Evolutionary conservation across 2,329 filamentous ascomycete genomes (phyloP).

Genomic region (Cladophialophora carrionii): DNA sequence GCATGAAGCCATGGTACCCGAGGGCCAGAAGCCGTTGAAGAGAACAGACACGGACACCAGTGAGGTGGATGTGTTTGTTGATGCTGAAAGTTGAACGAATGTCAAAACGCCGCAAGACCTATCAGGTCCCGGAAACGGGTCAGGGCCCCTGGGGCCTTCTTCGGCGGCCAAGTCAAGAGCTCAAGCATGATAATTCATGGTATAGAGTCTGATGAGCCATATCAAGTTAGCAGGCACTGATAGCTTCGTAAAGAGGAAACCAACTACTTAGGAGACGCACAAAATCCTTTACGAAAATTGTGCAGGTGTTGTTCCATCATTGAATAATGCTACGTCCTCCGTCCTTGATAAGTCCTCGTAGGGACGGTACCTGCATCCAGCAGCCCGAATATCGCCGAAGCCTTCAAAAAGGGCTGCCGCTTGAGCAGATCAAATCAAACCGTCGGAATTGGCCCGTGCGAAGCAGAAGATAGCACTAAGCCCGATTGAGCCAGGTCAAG

Average conservation of each 20-base stretch:
- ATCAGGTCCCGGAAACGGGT: constrained; percentile 5
- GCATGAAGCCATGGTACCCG: constrained; percentile 37
- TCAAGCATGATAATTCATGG: not conserved
- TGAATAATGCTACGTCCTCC: not conserved
- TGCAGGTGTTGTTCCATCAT: not conserved
- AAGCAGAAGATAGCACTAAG: not conserved
- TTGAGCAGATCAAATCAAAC: constrained; percentile 13
- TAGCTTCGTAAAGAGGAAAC: not conserved
- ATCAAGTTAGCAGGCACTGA: constrained; percentile 1
- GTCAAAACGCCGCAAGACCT: not conserved
- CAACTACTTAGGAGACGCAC: not conserved
- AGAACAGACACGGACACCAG: constrained; percentile 47
- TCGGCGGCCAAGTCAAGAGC: not conserved
- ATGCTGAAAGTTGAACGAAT: constrained; percentile 43
- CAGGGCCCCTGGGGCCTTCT: not conserved
- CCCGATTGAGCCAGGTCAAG: constrained; percentile 1
- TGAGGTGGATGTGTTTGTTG: constrained; percentile 50
- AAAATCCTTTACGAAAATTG: not conserved
- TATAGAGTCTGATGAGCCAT: not conserved
- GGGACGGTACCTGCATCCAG: constrained; percentile 12
- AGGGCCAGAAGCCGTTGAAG: constrained; percentile 39
- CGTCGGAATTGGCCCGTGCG: constrained; percentile 6
- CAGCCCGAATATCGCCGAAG: constrained; percentile 16
- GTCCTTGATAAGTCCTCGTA: not conserved
- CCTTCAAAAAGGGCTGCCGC: not conserved